phyloP scores from a whole-genome alignment of 2,329 filamentous ascomycete species.

The Thielaviopsis ethacetica region DNA sequence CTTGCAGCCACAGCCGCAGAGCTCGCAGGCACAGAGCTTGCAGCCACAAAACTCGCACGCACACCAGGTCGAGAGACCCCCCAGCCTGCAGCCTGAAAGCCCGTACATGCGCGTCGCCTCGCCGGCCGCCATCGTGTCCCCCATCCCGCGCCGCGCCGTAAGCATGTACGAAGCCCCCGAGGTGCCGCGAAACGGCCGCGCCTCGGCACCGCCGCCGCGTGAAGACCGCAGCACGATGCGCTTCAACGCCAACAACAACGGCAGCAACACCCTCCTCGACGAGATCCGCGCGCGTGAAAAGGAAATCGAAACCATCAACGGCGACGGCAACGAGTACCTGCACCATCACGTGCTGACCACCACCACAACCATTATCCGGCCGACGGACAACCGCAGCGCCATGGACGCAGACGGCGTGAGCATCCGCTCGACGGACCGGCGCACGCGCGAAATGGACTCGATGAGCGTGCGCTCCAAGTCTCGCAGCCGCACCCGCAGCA shows the following conservation, averaged over 20 bases:
- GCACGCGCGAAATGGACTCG: slow-evolving; percentile 1
- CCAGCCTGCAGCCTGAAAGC: slow-evolving; percentile 26
- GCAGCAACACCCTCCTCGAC: no score
- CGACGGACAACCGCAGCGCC: neutral
- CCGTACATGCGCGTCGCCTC: slow-evolving; percentile 28
- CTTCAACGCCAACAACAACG: slow-evolving; percentile 15
- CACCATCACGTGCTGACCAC: slow-evolving; percentile 11
- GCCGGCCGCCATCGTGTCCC: neutral
- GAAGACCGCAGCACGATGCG: slow-evolving; percentile 6
- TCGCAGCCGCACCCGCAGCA: slow-evolving; percentile 3
- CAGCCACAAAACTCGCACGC: no score
- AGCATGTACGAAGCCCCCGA: slow-evolving; percentile 5
- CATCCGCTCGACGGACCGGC: neutral
- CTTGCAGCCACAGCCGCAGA: no score
- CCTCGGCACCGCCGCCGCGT: neutral
- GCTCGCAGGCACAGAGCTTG: no score
- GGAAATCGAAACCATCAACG: slow-evolving; percentile 16
- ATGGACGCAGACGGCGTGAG: neutral
- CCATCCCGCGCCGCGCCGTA: slow-evolving; percentile 1
- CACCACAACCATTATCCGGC: slow-evolving; percentile 10
- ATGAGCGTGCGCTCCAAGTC: slow-evolving; percentile 1
- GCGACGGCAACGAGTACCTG: slow-evolving; percentile 9
- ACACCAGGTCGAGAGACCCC: no score
- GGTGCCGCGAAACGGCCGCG: neutral
- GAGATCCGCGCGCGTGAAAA: slow-evolving; percentile 22